Conservation (phyloP, 176 grass and related monocot species). For the Urochloa ruziziensis region DNA sequence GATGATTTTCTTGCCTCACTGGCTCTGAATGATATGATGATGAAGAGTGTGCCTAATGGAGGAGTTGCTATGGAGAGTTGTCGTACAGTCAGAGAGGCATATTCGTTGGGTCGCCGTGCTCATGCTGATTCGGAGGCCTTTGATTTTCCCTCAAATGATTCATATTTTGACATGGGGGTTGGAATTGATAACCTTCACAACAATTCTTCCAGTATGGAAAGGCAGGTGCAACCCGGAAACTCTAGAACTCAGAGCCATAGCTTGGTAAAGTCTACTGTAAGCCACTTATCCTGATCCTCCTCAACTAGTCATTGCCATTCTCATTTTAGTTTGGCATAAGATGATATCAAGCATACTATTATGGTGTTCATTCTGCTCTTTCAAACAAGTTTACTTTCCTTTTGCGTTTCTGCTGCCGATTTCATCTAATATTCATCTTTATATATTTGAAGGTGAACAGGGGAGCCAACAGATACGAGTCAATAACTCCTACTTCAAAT, state of each 20-base stretch:
- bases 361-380: background rate
- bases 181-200: background rate
- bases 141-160: conserved; percentile 31
- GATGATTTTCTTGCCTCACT: conserved; percentile 68
- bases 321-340: conserved; percentile 16
- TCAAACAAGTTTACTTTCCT: background rate
- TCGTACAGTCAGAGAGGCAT: conserved; percentile 13
- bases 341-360: background rate
- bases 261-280: conserved; percentile 44
- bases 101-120: background rate
- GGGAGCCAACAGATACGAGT: conserved; percentile 23
- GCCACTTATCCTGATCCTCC: conserved; percentile 18
- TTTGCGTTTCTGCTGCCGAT: background rate
- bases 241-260: conserved; percentile 23
- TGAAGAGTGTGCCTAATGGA: conserved; percentile 29
- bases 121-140: background rate
- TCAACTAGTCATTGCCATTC: background rate
- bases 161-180: conserved; percentile 52
- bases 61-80: background rate
- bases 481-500: conserved; percentile 32
- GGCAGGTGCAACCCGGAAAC: conserved; percentile 19
- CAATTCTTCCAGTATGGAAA: conserved; percentile 8
- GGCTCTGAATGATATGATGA: conserved; percentile 69
- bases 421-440: background rate
- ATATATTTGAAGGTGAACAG: conserved; percentile 40